phyloP scores from a whole-genome alignment of 331 rosid genomes.

The Arachis monticola region DNA sequence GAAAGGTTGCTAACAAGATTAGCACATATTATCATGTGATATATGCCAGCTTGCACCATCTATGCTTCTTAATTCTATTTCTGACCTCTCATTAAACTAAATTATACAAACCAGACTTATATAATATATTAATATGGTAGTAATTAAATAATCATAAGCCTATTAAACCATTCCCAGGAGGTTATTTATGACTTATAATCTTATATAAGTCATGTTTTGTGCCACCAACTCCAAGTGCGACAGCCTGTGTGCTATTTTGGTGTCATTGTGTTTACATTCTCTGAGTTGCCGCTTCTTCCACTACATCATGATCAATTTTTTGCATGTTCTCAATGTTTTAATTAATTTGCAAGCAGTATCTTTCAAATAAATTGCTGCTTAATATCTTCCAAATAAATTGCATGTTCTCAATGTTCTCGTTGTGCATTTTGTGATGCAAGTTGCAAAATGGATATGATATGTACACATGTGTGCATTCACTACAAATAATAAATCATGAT shows the following conservation, averaged over 20 bases:
- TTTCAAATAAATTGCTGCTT: background rate
- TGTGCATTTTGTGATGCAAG: no score
- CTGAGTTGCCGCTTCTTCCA: background rate
- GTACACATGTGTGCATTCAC: no score
- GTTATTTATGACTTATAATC: background rate
- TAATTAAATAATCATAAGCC: no score
- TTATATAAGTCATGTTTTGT: background rate
- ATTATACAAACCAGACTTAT: no score
- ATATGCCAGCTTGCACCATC: slow-evolving; percentile 38
- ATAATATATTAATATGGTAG: no score
- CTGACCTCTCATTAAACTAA: no score
- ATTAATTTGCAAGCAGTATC: background rate
- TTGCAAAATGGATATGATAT: no score
- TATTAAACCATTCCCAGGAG: background rate
- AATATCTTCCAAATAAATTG: no score
- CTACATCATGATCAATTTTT: background rate
- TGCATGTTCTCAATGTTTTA: background rate
- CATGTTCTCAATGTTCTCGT: no score
- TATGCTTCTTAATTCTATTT: background rate
- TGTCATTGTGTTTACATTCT: background rate
- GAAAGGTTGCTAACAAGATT: no score
- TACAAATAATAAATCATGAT: no score
- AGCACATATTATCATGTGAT: no score
- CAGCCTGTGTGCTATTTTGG: background rate
- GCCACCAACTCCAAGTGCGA: slow-evolving; percentile 16